These are phyloP conservation scores for Smallanthus sonchifolius DNA, from an alignment of 129 eudicot species.

Conservation along the genomic window DNA sequence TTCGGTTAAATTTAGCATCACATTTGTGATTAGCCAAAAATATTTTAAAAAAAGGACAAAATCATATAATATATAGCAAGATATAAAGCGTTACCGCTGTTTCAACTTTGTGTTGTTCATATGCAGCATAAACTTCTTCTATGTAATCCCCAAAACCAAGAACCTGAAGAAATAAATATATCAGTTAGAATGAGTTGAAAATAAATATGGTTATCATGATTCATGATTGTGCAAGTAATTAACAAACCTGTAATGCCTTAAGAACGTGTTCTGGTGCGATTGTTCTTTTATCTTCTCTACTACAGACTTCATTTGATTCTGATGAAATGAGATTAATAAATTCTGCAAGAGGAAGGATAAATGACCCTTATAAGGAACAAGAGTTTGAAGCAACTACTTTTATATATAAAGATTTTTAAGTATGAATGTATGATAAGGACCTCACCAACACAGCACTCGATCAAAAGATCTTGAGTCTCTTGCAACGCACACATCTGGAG, in stretches of 20 bases:
- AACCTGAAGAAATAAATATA: constrained; percentile 40
- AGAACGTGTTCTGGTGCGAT: constrained; percentile 96
- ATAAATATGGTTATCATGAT: neutral
- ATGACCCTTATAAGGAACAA: neutral
- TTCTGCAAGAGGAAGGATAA: constrained; percentile 41
- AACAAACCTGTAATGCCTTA: constrained; percentile 77
- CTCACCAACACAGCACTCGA: constrained; percentile 95
- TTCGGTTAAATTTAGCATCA: neutral
- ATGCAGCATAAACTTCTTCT: constrained; percentile 83
- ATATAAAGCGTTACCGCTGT: constrained; percentile 48
- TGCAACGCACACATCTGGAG: constrained; percentile 95
- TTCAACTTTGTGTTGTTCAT: constrained; percentile 82
- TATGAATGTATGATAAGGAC: neutral
- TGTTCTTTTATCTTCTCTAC: constrained; percentile 82
- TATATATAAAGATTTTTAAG: neutral
- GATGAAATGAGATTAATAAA: constrained; percentile 92
- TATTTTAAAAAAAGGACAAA: neutral
- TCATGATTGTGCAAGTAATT: constrained; percentile 1
- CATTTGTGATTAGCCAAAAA: neutral
- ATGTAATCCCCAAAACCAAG: constrained; percentile 91
- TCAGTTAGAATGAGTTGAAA: neutral
- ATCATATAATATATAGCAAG: neutral
- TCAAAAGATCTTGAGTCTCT: constrained; percentile 94
- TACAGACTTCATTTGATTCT: constrained; percentile 94
- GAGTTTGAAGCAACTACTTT: neutral